Base-by-base conservation (phyloP, 1,139 yeast genomes). In the Waltiozyma sp. region DNA sequence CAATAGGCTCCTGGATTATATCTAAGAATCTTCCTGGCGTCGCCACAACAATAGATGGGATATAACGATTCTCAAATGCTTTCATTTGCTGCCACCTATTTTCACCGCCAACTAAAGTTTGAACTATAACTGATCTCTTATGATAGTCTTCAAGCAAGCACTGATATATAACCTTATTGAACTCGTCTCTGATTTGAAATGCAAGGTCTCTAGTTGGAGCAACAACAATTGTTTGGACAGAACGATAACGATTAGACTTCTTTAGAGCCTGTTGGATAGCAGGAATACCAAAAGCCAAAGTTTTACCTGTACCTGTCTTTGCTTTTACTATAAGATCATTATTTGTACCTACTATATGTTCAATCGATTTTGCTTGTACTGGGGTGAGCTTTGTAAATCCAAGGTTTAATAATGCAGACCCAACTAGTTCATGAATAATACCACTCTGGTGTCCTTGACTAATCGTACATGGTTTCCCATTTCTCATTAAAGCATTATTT, bases 151-250 rank as follows among this genome's bases (percentile, higher is more conserved):
- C 61, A 42, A 64, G 50, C n/a, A 54, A 58, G 34, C 52, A 50
- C 39, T 59, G 56, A 14, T 51, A 44, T n/a, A 49, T 46, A 24
- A 78, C 62, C 50, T 75, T 77, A 41, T 67, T 63, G 43, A 78
- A 66, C 52, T 88, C 95, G 41, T 73, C 73, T 50, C 78, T 75
- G 52, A 86, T 87, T 63, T 89, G 97, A 54, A 75, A 70, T 11
- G 96, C 96, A 54, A 89, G 72, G 63, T 89, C 96, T 66, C 97
- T 77, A 8, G 97, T 88, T 39, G 97, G 97, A 1, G 94, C 82
- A 47, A 89, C 72, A 26, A 89, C 77, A 45, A 89, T 71, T 21
- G 89, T 74, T 46, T 70, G 68, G 2, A 76, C 77, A 43, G 65
- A 63, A 36, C 55, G 51, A 15, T 49, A 54, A n/a, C 60, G 59